A percentile compares a stretch with the other conserved stretches of the same genome.
phyloP scores from a whole-genome alignment of 305 asterid species.

The Ilex paraguariensis region DNA sequence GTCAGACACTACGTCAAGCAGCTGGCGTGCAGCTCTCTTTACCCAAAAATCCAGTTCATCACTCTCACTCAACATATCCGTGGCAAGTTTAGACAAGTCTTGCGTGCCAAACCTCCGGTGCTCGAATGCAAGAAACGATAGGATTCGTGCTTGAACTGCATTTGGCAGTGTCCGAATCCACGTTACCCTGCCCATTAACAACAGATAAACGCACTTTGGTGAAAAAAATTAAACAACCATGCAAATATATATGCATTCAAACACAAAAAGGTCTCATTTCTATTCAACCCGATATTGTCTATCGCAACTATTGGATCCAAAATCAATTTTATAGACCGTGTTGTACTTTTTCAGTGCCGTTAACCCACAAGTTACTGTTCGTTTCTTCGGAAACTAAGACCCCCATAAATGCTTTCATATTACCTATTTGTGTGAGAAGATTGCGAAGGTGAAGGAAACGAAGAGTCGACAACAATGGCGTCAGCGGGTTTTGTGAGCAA shows the following conservation, averaged over 20 bases:
- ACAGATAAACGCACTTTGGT: not conserved
- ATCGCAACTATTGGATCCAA: no score
- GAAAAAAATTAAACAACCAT: not conserved
- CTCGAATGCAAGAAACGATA: constrained; percentile 56
- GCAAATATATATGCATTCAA: not conserved
- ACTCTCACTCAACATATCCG: constrained; percentile 34
- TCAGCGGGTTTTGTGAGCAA: constrained; percentile 34
- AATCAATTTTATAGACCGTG: no score
- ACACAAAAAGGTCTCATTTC: no score
- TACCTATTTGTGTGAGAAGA: constrained; percentile 24
- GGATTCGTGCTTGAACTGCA: constrained; percentile 58
- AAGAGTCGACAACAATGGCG: constrained; percentile 14
- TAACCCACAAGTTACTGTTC: no score
- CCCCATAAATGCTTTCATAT: not conserved
- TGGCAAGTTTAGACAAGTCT: constrained; percentile 54
- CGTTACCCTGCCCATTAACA: constrained; percentile 35
- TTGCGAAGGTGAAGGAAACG: constrained; percentile 22
- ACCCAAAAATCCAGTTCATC: constrained; percentile 63
- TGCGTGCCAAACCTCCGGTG: constrained; percentile 36
- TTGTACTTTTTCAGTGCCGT: no score
- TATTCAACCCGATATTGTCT: no score
- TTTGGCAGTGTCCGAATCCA: constrained; percentile 60
- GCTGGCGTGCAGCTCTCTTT: constrained; percentile 57
- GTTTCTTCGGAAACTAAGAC: no score
- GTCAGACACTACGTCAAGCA: constrained; percentile 52